phyloP scores from a whole-genome alignment of 805 yeast species.

The Lipomyces yamadae region DNA sequence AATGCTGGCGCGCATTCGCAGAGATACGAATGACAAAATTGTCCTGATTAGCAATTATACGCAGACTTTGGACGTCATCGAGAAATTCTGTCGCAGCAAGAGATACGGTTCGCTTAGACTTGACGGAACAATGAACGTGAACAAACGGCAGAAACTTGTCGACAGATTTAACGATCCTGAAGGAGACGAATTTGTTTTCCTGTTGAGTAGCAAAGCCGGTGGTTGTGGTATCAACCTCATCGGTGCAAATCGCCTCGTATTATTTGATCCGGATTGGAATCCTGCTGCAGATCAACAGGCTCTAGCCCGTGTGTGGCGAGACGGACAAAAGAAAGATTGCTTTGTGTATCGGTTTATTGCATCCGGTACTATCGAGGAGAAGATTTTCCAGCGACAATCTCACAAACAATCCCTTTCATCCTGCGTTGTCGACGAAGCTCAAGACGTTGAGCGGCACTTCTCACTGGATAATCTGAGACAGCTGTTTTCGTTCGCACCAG shows the following conservation, averaged over 20 bases:
- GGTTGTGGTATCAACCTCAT: constrained; percentile 98
- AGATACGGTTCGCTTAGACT: constrained; percentile 77
- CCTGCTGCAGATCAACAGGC: constrained; percentile 99
- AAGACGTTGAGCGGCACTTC: constrained; percentile 90
- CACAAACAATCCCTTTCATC: constrained; percentile 92
- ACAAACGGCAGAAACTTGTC: constrained; percentile 89
- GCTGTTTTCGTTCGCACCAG: constrained; percentile 69
- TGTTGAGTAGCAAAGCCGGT: constrained; percentile 94
- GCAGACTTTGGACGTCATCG: constrained; percentile 89
- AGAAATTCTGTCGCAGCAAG: constrained; percentile 75
- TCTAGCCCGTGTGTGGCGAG: constrained; percentile 97
- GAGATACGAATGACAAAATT: constrained; percentile 90
- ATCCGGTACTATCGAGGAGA: constrained; percentile 95
- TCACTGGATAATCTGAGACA: constrained; percentile 79
- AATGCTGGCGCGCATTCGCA: constrained; percentile 73
- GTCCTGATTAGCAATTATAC: constrained; percentile 95
- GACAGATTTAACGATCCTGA: constrained; percentile 91
- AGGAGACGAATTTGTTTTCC: constrained; percentile 82
- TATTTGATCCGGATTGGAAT: constrained; percentile 95
- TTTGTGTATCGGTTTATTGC: constrained; percentile 91
- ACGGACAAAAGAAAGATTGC: constrained; percentile 97
- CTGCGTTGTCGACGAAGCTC: constrained; percentile 95
- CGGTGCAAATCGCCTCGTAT: constrained; percentile 89
- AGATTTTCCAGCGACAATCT: constrained; percentile 92
- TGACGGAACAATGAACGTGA: constrained; percentile 91